Base-by-base conservation (phyloP, 106 monocot genomes). In the Chionographis japonica region DNA sequence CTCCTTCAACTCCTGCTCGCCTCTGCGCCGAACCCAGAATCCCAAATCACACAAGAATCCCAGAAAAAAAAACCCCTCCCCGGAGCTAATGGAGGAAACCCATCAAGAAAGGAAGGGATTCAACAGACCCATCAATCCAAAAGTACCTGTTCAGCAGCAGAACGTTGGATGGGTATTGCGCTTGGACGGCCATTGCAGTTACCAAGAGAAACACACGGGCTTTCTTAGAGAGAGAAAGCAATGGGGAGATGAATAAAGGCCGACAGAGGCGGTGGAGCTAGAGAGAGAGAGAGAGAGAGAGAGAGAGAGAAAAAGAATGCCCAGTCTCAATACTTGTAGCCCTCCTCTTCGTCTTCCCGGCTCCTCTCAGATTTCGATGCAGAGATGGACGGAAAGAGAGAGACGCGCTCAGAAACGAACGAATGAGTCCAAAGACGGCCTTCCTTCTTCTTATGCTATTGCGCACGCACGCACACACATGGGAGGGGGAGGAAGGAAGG, bases 161-260 rank as follows among this genome's bases (percentile, higher is more conserved):
- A 8, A 56, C 52, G 27, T 68, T 68, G 52, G 68, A 65, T 12
- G 63, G 73, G 42, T 77, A 77, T 46, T 77, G 82, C 40, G 82
- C 77, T 39, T 82, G 77, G 6, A 82, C 69, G 37, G 77, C 82
- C 82, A 82, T 82, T 56, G 65, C 18, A 27, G 6, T 1, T 53
- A 3, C 11, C 50, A 13, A 71, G 5, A 53, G n/a, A 37, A 5
- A 12, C 9, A 19, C 42, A 64, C 4, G 46, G 6, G 18, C 42
- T 43, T 61, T 13, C 13, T 15, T 12, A 27, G 27, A 27, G 49
- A 46, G 42, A 20, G 64, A 13, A 19, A 19, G 43, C 4, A 11
- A 50, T 0, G 46, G 40, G 43, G 49, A 37, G 41, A 43, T 8
- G 50, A 50, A 39, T 6, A 8, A 2, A 52, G 18, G 51, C 12